Percentiles rank a stretch among this genome's conserved stretches.
phyloP scores from a whole-genome alignment of 2,329 filamentous ascomycete genomes.

The Colletotrichum chrysophilum region DNA sequence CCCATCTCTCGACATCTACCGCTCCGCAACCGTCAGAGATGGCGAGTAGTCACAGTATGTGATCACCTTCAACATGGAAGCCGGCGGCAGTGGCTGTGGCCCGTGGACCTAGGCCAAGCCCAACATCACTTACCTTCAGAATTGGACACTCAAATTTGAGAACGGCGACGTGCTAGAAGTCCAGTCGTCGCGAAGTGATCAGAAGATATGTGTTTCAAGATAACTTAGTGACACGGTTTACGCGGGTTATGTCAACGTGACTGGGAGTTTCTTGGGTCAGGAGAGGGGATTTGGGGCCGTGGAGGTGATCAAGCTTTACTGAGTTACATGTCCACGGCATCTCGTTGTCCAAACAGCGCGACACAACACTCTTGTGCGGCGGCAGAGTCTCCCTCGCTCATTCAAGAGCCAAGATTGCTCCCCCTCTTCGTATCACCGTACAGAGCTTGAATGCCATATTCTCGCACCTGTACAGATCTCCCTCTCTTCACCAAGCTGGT shows the following conservation, averaged over 20 bases:
- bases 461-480: not conserved
- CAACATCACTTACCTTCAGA: not conserved
- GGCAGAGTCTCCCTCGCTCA: not conserved
- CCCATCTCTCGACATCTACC: not conserved
- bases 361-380: accelerated
- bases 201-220: not conserved
- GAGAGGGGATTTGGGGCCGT: not conserved
- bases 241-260: accelerated
- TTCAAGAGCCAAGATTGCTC: not conserved
- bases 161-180: not conserved
- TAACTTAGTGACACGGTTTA: not conserved
- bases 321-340: not conserved
- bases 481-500: not conserved
- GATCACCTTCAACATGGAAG: not conserved
- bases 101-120: not conserved
- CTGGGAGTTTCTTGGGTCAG: not conserved
- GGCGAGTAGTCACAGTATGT: not conserved
- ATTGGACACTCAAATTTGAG: not conserved
- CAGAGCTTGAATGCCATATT: not conserved
- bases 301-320: not conserved
- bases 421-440: not conserved
- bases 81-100: not conserved
- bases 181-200: not conserved
- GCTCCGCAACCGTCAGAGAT: not conserved
- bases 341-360: accelerated